Base-by-base conservation (phyloP, 768 basidiomycete genomes). In the Sutorius australiensis region DNA sequence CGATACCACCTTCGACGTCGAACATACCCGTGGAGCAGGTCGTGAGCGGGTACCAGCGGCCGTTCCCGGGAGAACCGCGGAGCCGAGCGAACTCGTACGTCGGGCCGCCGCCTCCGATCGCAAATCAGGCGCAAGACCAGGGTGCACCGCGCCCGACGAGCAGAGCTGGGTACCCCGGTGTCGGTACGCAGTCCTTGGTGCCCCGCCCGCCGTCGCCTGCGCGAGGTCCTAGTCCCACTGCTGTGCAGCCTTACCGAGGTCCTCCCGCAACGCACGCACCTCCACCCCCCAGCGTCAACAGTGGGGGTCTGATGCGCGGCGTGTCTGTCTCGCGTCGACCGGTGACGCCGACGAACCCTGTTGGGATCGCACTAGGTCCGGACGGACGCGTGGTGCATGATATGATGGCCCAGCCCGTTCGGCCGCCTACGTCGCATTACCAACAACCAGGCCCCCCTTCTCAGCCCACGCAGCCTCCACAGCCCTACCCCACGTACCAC, bases 291-390 rank as follows among this genome's bases (percentile, higher is more conserved):
- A 32, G 31, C 31, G 31, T 12, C 6, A 51, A 27, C 34, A 60
- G 51, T 6, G 44, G 14, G 8, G 7, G 27, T 9, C 48, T 55
- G 11, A 36, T 39, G 1, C 63, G 63, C 41, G 58, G 64, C 11
- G 12, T 53, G 38, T 61, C 68, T 2, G 68, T 67, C 6, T 74
- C 61, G 57, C 73, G 62, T 28, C 70, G 73, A 37, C 80, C 87
- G 1, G 77, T 85, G n/a, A 76, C 86, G 13, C 90, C 86, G 52
- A 87, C 87, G 30, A 91, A 87, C 53, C 76, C 77, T n/a, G 77
- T 91, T 4, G 92, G 94, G 3, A 95, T 95, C 54, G 79, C 83
- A 3, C 74, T 95, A 3, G 92, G 92, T 57, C 84, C 86, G 0
- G 81, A 75, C 53, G 94, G 93, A 8, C 79, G 84, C 13, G 94